phyloP scores from a whole-genome alignment of 2,329 filamentous ascomycete species.

The Pseudocercospora vitis region DNA sequence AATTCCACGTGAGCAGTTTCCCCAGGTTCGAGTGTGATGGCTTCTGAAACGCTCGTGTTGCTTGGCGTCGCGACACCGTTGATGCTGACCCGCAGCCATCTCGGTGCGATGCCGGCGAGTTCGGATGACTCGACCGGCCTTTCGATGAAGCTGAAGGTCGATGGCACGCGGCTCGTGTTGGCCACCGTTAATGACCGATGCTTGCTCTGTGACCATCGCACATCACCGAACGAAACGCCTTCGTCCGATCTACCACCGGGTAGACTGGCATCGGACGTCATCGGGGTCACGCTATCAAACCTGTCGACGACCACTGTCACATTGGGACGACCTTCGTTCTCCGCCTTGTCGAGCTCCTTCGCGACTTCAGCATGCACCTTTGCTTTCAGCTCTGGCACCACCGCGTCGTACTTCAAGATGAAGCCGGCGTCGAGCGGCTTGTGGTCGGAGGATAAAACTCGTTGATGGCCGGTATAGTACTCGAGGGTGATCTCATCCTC shows the following conservation, averaged over 20 bases:
- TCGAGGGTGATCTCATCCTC: constrained; percentile 57
- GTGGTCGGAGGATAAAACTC: constrained; percentile 89
- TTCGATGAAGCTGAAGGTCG: constrained; percentile 77
- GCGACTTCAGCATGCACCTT: constrained; percentile 84
- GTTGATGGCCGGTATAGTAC: constrained; percentile 83
- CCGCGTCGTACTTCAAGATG: constrained; percentile 78
- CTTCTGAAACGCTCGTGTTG: constrained; percentile 34
- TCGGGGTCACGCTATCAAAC: constrained; percentile 39
- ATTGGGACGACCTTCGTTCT: constrained; percentile 83
- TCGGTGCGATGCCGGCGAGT: constrained; percentile 48
- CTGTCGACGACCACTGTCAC: constrained; percentile 70
- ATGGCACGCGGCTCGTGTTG: constrained; percentile 82
- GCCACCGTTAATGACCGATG: constrained; percentile 75
- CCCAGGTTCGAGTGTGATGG: constrained; percentile 75
- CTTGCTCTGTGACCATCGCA: constrained; percentile 68
- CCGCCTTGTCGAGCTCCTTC: constrained; percentile 80
- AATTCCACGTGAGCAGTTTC: constrained; percentile 74
- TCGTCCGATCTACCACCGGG: constrained; percentile 46
- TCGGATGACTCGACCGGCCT: constrained; percentile 57
- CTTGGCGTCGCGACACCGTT: constrained; percentile 28
- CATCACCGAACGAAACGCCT: constrained; percentile 74
- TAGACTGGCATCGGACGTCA: constrained; percentile 16
- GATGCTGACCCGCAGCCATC: constrained; percentile 67
- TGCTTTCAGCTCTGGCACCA: constrained; percentile 80
- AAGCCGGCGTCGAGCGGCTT: constrained; percentile 88